These are phyloP conservation scores for Phaeoacremonium minimum DNA, from an alignment of 2,329 filamentous ascomycete species.

Conservation along the genomic window DNA sequence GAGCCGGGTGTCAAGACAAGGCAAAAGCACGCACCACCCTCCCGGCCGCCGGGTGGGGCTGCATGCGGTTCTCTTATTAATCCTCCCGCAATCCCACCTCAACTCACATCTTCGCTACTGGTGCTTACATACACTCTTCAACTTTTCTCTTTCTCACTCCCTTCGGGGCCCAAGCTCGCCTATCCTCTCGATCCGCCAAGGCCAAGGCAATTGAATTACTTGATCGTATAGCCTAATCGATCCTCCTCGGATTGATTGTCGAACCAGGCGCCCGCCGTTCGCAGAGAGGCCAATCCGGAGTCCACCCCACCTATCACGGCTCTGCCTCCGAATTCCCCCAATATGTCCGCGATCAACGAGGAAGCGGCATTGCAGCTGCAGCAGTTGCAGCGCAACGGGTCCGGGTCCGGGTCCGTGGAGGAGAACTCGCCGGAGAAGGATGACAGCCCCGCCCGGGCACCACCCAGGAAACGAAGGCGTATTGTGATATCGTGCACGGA, in stretches of 20 bases:
- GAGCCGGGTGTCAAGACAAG: no score
- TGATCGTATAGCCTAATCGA: neutral
- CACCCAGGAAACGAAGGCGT: constrained; percentile 52
- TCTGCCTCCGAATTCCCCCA: no score
- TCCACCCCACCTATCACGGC: no score
- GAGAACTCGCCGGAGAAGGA: neutral
- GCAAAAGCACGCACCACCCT: no score
- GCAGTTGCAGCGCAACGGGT: no score
- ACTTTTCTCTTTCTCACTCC: neutral
- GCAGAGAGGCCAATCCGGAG: no score
- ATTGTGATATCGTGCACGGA: constrained; percentile 61
- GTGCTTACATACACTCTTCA: neutral
- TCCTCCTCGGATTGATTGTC: neutral
- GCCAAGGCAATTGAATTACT: no score
- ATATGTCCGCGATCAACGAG: no score
- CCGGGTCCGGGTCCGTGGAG: no score
- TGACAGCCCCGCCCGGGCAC: constrained; percentile 20
- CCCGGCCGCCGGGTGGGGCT: neutral
- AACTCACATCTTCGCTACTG: neutral
- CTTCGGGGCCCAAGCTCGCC: neutral
- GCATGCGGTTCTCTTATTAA: neutral
- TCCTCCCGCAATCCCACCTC: neutral
- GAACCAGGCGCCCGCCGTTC: no score
- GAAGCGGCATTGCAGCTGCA: no score
- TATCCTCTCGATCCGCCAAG: no score